Percentiles rank a stretch among this genome's conserved stretches.
These are phyloP conservation scores for Thielaviopsis musarum DNA, from an alignment of 2,329 filamentous ascomycete genomes.

Conservation along the genomic window DNA sequence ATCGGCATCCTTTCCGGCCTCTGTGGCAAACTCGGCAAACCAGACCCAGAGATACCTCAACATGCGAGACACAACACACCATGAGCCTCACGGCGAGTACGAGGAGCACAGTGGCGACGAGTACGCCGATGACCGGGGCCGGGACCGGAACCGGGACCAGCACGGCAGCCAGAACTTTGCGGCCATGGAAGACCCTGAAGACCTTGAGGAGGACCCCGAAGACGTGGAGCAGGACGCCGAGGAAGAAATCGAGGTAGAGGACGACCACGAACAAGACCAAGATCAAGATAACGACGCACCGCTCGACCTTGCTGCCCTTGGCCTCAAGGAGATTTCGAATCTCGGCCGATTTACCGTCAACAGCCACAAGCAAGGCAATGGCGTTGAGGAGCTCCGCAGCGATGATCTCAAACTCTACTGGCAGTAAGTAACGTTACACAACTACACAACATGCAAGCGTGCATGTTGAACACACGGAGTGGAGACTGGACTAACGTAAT, in stretches of 20 bases:
- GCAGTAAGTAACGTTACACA: constrained; percentile 40
- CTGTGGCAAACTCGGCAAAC: not conserved
- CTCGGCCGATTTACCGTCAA: constrained; percentile 71
- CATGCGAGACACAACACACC: not conserved
- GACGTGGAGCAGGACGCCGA: constrained; percentile 17
- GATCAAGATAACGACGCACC: constrained; percentile 20
- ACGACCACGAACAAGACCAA: too few relatives aligned
- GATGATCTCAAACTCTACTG: constrained; percentile 60
- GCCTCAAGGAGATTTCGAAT: constrained; percentile 71
- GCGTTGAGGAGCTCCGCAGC: constrained; percentile 57
- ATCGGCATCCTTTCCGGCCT: not conserved
- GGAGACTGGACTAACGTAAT: constrained; percentile 1
- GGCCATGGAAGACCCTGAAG: constrained; percentile 14
- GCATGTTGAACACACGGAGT: not conserved
- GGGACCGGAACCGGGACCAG: constrained; percentile 19
- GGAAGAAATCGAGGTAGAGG: constrained; percentile 16
- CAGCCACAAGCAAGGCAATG: constrained; percentile 65
- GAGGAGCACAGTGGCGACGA: not conserved
- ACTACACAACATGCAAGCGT: not conserved
- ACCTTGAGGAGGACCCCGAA: constrained; percentile 13
- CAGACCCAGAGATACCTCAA: not conserved
- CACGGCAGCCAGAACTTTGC: constrained; percentile 15
- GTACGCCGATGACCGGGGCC: constrained; percentile 16
- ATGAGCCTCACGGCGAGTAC: not conserved
- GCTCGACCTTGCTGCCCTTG: constrained; percentile 36